Percentiles rank a stretch among this genome's conserved stretches.
These are phyloP conservation scores for Venturiaceae sp. DNA, from an alignment of 2,329 filamentous ascomycete genomes.

Conservation along the genomic window DNA sequence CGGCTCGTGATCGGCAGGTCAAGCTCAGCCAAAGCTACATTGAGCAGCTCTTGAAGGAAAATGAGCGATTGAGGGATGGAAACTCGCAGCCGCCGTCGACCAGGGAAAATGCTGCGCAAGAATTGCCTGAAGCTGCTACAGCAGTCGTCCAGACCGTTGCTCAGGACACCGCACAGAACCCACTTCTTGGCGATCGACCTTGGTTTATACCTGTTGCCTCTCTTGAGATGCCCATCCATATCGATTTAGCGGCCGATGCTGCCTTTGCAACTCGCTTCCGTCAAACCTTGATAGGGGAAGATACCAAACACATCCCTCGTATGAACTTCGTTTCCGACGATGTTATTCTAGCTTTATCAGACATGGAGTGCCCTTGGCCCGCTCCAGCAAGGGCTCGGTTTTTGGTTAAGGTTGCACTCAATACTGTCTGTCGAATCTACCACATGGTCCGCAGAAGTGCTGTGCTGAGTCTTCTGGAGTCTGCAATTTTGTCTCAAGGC, in stretches of 20 bases:
- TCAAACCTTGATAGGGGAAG: slow-evolving; percentile 18
- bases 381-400: slow-evolving; percentile 27
- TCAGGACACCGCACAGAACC: slow-evolving; percentile 21
- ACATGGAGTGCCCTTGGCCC: slow-evolving; percentile 27
- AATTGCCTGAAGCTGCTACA: background rate
- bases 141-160: slow-evolving; percentile 7
- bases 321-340: slow-evolving; percentile 22
- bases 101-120: slow-evolving; percentile 2
- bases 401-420: slow-evolving; percentile 30
- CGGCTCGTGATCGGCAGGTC: slow-evolving; percentile 18
- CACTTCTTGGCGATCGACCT: slow-evolving; percentile 23
- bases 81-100: background rate
- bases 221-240: slow-evolving; percentile 23
- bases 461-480: slow-evolving; percentile 27
- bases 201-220: slow-evolving; percentile 25
- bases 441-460: slow-evolving; percentile 32
- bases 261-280: slow-evolving; percentile 27
- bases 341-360: slow-evolving; percentile 23
- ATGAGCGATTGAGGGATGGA: slow-evolving; percentile 16
- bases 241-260: slow-evolving; percentile 26
- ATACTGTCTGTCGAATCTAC: slow-evolving; percentile 30
- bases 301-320: slow-evolving; percentile 21
- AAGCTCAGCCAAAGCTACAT: slow-evolving; percentile 22
- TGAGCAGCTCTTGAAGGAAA: slow-evolving; percentile 20
- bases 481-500: slow-evolving; percentile 24